phyloP scores from a whole-genome alignment of 257 asterid species.

The Forsythia viridissima region DNA sequence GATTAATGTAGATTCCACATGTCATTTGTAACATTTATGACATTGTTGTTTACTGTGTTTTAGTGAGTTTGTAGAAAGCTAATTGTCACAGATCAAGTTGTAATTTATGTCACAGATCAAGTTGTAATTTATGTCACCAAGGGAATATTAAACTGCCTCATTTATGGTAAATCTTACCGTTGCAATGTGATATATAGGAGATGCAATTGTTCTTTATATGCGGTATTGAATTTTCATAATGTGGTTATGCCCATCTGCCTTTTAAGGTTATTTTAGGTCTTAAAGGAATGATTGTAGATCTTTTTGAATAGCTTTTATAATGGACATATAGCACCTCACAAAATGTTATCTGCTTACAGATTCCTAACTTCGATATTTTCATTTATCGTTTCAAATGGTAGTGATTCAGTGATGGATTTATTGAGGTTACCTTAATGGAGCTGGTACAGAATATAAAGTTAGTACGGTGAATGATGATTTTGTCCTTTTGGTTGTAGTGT shows the following conservation, averaged over 20 bases:
- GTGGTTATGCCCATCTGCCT: background rate
- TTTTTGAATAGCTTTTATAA: no score
- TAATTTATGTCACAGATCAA: background rate
- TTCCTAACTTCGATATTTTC: background rate
- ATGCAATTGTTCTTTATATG: background rate
- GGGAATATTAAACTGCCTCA: background rate
- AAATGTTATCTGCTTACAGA: no score
- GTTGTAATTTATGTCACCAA: background rate
- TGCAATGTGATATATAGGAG: background rate
- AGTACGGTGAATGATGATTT: constrained; percentile 2
- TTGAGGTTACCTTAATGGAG: background rate
- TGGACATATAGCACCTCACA: no score
- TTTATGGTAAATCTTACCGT: background rate
- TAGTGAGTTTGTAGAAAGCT: background rate
- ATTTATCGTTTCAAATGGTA: background rate
- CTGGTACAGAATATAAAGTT: background rate
- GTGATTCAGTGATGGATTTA: background rate
- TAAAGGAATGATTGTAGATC: background rate
- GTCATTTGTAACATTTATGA: no score
- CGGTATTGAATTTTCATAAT: background rate
- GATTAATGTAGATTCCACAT: background rate
- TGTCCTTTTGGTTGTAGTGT: background rate
- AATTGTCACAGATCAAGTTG: background rate
- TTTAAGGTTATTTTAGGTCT: background rate
- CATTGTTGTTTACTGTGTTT: background rate